phyloP scores from a whole-genome alignment of 176 grass and related monocot species.

The Hordeum marinum region DNA sequence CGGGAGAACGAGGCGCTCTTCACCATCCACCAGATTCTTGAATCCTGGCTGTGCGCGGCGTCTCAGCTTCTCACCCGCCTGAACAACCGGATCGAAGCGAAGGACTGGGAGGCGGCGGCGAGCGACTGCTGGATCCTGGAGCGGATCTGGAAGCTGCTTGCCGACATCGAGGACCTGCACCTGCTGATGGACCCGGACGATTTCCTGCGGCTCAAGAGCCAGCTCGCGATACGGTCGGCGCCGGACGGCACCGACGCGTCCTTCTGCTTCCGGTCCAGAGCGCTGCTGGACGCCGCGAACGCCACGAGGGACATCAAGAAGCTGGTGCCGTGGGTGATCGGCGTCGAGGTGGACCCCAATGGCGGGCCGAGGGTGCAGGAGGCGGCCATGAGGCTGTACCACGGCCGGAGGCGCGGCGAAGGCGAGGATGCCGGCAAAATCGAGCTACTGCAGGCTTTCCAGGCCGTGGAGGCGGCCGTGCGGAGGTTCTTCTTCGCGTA shows the following conservation, averaged over 20 bases:
- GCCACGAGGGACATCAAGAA: conserved; percentile 60
- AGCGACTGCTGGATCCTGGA: conserved; percentile 81
- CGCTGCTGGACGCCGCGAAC: conserved; percentile 50
- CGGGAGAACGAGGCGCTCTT: conserved; percentile 59
- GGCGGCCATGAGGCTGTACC: conserved; percentile 80
- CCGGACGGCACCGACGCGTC: conserved; percentile 47
- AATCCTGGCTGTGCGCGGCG: conserved; percentile 72
- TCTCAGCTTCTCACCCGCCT: conserved; percentile 55
- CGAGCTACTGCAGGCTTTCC: conserved; percentile 74
- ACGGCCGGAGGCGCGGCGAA: conserved; percentile 59
- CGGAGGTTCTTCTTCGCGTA: conserved; percentile 88
- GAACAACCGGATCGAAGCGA: conserved; percentile 43
- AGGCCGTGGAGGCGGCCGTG: conserved; percentile 65
- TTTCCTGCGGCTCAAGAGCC: conserved; percentile 86
- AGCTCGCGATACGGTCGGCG: conserved; percentile 53
- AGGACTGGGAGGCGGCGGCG: conserved; percentile 63
- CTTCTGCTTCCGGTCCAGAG: conserved; percentile 71
- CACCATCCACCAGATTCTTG: conserved; percentile 81
- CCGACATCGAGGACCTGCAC: conserved; percentile 87
- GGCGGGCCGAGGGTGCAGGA: conserved; percentile 90
- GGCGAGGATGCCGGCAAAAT: conserved; percentile 56
- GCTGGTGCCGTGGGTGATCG: conserved; percentile 67
- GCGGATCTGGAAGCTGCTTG: conserved; percentile 79
- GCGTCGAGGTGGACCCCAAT: conserved; percentile 78
- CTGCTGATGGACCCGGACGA: conserved; percentile 90